These are phyloP conservation scores for Penicillium sp. DNA, from an alignment of 2,329 filamentous ascomycete genomes.

Conservation along the genomic window DNA sequence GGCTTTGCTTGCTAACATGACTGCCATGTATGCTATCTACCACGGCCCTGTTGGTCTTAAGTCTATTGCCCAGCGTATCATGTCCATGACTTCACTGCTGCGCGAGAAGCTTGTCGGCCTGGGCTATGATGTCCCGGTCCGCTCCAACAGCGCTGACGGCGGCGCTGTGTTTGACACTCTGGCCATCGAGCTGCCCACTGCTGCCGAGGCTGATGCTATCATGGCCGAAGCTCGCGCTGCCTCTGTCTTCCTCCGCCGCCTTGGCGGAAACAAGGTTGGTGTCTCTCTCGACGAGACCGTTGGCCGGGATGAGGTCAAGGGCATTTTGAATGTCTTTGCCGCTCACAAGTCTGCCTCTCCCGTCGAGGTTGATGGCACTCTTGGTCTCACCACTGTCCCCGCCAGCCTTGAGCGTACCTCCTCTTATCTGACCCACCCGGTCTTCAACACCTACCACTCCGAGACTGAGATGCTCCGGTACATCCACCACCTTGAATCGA, in stretches of 20 bases:
- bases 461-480: conserved; percentile 93
- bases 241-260: conserved; percentile 61
- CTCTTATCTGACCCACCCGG: conserved; percentile 77
- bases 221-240: conserved; percentile 51
- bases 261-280: conserved; percentile 61
- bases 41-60: conserved; percentile 83
- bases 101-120: conserved; percentile 62
- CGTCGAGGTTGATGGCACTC: conserved; percentile 32
- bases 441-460: conserved; percentile 93
- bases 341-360: conserved; percentile 40
- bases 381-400: conserved; percentile 45
- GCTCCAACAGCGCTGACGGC: conserved; percentile 54
- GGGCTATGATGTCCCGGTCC: conserved; percentile 63
- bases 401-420: conserved; percentile 67
- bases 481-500: conserved; percentile 88
- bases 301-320: conserved; percentile 54
- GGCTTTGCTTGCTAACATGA: conserved; percentile 92
- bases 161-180: conserved; percentile 77
- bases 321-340: conserved; percentile 58
- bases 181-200: conserved; percentile 58
- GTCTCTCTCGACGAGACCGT: conserved; percentile 79
- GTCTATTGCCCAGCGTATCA: conserved; percentile 75
- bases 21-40: conserved; percentile 89
- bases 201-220: conserved; percentile 53
- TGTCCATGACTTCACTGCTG: conserved; percentile 67